Evolutionary conservation across 2,329 filamentous ascomycete genomes (phyloP), one percentile per base, ranked within the genome.

Genomic region (Ophidiomyces ophidiicola): DNA sequence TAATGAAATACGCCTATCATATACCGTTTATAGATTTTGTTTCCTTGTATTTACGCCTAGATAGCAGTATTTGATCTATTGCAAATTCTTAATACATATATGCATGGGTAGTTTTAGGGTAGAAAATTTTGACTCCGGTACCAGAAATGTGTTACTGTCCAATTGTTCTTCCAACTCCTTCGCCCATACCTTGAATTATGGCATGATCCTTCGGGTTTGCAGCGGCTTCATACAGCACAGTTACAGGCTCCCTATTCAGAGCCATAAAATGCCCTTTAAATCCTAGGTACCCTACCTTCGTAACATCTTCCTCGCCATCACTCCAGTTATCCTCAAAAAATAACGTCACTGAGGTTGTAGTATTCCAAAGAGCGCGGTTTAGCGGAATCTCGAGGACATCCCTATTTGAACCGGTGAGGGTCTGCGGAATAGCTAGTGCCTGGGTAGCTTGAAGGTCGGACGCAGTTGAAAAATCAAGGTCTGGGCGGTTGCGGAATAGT

Each of bases 201-300:
- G 62, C 62, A 63, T 98, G 90, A 63, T 98, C 90, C 32, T 67
- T 74, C 8, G 88, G 90, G 59, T 94, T 94, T 24, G 90, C 81
- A 18, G 88, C 88, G 12, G 86, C 82, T 70, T 98, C 90, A 60
- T 96, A 98, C 44, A 94, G 53, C 51, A 96, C 88, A 50, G 81
- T 85, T 5, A 81, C 68, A 1, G 90, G 86, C 56, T 88, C 84
- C 40, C 80, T 71, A 32, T 80, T 90, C 53, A 93, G 62, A 57
- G 78, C 77, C 74, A 90, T 90, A 71, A 85, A 96, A 62, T 94
- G 84, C 17, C 90, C 90, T 63, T 84, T 87, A 67, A 98, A 96
- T 1, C 83, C 90, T 41, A 96, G 47, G 62, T 94, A 98, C 45
- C 70, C 78, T 1, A 96, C 59, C 34, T 77, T 71, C 31, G 83